phyloP scores from a whole-genome alignment of 23 red algal species.

The Pyropia haitanensis region DNA sequence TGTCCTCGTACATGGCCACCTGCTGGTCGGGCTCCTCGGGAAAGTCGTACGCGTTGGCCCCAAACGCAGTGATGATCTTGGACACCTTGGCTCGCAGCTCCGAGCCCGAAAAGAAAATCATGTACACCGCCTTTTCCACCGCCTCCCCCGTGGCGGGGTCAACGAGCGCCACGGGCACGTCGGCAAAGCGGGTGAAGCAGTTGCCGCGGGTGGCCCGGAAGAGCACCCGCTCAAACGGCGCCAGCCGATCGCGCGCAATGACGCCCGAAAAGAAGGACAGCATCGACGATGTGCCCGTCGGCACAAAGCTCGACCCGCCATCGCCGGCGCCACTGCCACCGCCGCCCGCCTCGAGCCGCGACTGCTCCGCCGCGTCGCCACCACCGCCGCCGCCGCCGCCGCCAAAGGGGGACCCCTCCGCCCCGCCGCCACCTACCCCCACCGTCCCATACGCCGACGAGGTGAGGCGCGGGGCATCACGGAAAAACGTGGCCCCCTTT shows the following conservation, averaged over 20 bases:
- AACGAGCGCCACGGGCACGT: slow-evolving; percentile 39
- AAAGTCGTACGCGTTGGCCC: slow-evolving; percentile 71
- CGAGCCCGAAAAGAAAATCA: slow-evolving; percentile 83
- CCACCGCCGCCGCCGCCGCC: neutral
- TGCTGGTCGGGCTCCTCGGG: slow-evolving; percentile 50
- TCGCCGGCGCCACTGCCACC: no score
- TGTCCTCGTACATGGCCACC: slow-evolving; percentile 24
- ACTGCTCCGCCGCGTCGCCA: neutral
- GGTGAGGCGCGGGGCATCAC: slow-evolving; percentile 25
- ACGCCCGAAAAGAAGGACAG: slow-evolving; percentile 55
- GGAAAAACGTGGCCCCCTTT: slow-evolving; percentile 56
- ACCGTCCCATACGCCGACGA: slow-evolving; percentile 8
- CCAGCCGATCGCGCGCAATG: slow-evolving; percentile 25
- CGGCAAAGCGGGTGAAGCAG: slow-evolving; percentile 47
- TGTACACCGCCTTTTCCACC: slow-evolving; percentile 75
- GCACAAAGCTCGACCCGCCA: no score
- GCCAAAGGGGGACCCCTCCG: no score
- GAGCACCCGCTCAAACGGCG: slow-evolving; percentile 63
- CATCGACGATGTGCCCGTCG: slow-evolving; percentile 15
- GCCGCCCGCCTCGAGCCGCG: no score
- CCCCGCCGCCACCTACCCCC: no score
- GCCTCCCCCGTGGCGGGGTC: slow-evolving; percentile 39
- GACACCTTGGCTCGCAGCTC: slow-evolving; percentile 66
- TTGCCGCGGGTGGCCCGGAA: slow-evolving; percentile 92
- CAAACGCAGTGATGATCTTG: slow-evolving; percentile 83